Base-by-base conservation (phyloP, 352 stramenopile species). In the Globisporangium cystogenes region DNA sequence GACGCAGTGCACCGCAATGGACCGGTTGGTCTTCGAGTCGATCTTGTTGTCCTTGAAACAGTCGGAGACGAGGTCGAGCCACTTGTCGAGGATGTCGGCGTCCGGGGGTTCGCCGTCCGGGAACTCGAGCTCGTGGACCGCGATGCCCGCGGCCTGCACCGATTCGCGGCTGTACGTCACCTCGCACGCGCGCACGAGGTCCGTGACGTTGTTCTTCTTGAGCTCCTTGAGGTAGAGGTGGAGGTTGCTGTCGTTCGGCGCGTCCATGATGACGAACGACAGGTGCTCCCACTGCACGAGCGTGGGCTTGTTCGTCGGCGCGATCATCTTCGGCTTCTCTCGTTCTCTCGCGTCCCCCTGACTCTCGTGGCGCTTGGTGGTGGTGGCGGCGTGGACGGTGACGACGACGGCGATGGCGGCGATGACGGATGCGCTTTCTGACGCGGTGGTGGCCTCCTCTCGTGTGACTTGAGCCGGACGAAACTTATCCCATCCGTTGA, bases 251-350 rank as follows among this genome's bases (percentile, higher is more conserved):
- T 98, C 84, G 53, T 90, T 97, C 24, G 96, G 96, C 27, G 95
- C 90, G 71, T 99, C 96, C 91, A 99, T 98, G 64, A 99, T 98
- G 33, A 99, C 82, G 64, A 99, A 99, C 48, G 83, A 90, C 62
- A 99, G 72, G 57, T 94, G 72, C 59, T 93, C 78, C 71, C 79
- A 92, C 65, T 92, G 81, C 58, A 96, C 82, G 60, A 91, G 67
- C 47, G 82, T 91, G 47, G 82, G 82, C 66, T 93, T 93, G 74
- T 91, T 93, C 31, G 79, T 90, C 24, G 75, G 78, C 39, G 80
- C 77, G 58, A 89, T 93, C 82, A 93, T 91, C 51, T 26, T 53
- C 43, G 23, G 43, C 26, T 48, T 46, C 20, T 40, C 50, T 48
- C 27, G 18, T 45, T 24, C 37, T 55, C 41, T 39, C 12, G 14